phyloP scores from a whole-genome alignment of 148 eudicot species.

The Drosera capensis region DNA sequence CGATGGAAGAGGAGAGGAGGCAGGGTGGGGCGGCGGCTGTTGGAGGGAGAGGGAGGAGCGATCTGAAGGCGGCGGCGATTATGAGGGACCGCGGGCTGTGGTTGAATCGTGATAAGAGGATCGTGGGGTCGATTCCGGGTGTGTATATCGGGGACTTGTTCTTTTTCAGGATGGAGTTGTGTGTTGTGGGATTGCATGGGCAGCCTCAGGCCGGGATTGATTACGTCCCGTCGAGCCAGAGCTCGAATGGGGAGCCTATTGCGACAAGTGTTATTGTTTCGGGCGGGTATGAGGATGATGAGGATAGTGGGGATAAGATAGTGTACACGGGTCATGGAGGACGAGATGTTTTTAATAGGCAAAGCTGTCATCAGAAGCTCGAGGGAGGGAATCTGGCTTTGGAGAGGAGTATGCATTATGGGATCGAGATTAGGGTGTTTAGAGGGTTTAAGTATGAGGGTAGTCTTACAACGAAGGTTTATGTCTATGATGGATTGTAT shows the following conservation, averaged over 20 bases:
- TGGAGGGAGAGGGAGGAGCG: constrained; percentile 38
- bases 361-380: constrained; percentile 49
- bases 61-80: constrained; percentile 39
- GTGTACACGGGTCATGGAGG: constrained; percentile 86
- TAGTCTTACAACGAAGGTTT: constrained; percentile 48
- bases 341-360: constrained; percentile 42
- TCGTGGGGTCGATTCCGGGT: constrained; percentile 15
- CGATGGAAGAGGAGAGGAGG: constrained; percentile 30
- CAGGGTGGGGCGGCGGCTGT: constrained; percentile 13
- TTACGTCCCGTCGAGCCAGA: constrained; percentile 50
- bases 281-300: constrained; percentile 92
- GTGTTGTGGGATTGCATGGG: constrained; percentile 81
- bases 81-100: constrained; percentile 46
- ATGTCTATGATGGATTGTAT: constrained; percentile 94
- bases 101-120: constrained; percentile 67
- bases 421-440: constrained; percentile 79
- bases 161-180: constrained; percentile 69
- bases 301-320: constrained; percentile 58
- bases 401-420: constrained; percentile 83
- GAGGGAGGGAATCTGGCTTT: constrained; percentile 69
- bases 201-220: constrained; percentile 81
- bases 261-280: constrained; percentile 74
- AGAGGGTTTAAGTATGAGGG: constrained; percentile 67
- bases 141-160: constrained; percentile 61
- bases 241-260: constrained; percentile 80